Percentiles rank a stretch among this genome's conserved stretches.
phyloP scores from a whole-genome alignment of 1,284 basidiomycete species.

The Puccinia novopanici region DNA sequence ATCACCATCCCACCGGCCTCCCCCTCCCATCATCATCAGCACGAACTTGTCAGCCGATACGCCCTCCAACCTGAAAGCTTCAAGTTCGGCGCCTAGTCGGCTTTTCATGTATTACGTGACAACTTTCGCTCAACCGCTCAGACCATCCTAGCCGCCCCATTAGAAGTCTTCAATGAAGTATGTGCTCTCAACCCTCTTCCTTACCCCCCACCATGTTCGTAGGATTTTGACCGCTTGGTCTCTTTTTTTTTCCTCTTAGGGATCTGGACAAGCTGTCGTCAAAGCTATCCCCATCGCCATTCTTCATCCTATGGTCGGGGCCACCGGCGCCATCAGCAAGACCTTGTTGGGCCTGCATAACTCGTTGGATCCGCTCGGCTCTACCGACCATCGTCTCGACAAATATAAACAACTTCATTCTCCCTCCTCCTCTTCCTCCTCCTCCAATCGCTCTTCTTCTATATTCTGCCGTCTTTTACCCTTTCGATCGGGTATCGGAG shows the following conservation, averaged over 20 bases:
- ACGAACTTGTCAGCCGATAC: slow-evolving; percentile 76
- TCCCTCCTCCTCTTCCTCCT: not conserved
- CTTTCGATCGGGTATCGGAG: not conserved
- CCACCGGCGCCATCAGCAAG: slow-evolving; percentile 91
- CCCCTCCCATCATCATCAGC: slow-evolving; percentile 41
- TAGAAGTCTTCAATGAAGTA: slow-evolving; percentile 95
- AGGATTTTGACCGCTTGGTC: slow-evolving; percentile 44
- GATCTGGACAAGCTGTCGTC: slow-evolving; percentile 84
- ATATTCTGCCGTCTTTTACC: not conserved
- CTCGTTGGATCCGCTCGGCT: slow-evolving; percentile 59
- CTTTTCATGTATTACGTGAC: slow-evolving; percentile 77
- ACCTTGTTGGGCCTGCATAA: slow-evolving; percentile 90
- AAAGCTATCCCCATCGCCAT: slow-evolving; percentile 95
- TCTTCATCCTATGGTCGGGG: slow-evolving; percentile 92
- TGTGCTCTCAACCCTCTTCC: slow-evolving; percentile 53
- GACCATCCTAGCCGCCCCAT: slow-evolving; percentile 94
- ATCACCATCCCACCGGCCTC: not conserved
- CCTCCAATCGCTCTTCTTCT: not conserved
- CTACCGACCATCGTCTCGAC: not conserved
- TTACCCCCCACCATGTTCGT: not conserved
- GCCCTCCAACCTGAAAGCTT: slow-evolving; percentile 84
- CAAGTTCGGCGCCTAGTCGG: slow-evolving; percentile 82
- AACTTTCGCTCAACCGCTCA: slow-evolving; percentile 92
- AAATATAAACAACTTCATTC: slow-evolving; percentile 1
- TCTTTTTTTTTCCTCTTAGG: slow-evolving; percentile 60